Percentiles rank a stretch among this genome's conserved stretches.
These are phyloP conservation scores for Moesziomyces aphidis DNA, from an alignment of 1,284 basidiomycete genomes.

Conservation along the genomic window DNA sequence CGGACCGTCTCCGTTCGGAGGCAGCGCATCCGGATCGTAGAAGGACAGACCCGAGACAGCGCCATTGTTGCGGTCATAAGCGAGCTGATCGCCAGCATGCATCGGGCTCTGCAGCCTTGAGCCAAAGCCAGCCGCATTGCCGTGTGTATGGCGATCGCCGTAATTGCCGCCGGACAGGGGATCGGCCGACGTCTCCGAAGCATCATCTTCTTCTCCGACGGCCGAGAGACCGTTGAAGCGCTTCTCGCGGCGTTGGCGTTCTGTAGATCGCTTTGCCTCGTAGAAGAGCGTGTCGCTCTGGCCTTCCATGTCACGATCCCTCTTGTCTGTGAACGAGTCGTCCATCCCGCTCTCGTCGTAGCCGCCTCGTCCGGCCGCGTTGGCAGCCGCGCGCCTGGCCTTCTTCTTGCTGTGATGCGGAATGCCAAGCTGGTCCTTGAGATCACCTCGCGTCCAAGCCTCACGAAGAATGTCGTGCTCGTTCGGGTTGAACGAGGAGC, in stretches of 20 bases:
- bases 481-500: constrained; percentile 53
- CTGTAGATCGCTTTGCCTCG: constrained; percentile 37
- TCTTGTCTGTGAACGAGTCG: constrained; percentile 13
- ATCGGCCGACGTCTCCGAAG: constrained; percentile 52
- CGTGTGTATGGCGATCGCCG: constrained; percentile 32
- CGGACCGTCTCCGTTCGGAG: constrained; percentile 1
- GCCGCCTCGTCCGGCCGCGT: background rate
- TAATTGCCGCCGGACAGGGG: constrained; percentile 39
- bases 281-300: constrained; percentile 30
- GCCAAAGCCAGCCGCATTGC: constrained; percentile 13
- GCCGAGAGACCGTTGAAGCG: constrained; percentile 23
- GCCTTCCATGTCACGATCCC: constrained; percentile 38
- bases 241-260: constrained; percentile 21
- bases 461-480: constrained; percentile 61
- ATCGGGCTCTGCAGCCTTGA: constrained; percentile 9
- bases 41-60: constrained; percentile 44
- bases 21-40: constrained; percentile 51
- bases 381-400: constrained; percentile 19
- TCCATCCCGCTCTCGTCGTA: constrained; percentile 12
- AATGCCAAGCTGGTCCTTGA: constrained; percentile 58
- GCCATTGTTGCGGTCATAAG: constrained; percentile 33
- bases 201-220: constrained; percentile 45
- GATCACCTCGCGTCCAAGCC: constrained; percentile 57
- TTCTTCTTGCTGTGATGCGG: constrained; percentile 34
- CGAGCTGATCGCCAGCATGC: constrained; percentile 2